Evolutionary conservation across 2,329 filamentous ascomycete species (phyloP).

Genomic region (Scytalidium lignicola): DNA sequence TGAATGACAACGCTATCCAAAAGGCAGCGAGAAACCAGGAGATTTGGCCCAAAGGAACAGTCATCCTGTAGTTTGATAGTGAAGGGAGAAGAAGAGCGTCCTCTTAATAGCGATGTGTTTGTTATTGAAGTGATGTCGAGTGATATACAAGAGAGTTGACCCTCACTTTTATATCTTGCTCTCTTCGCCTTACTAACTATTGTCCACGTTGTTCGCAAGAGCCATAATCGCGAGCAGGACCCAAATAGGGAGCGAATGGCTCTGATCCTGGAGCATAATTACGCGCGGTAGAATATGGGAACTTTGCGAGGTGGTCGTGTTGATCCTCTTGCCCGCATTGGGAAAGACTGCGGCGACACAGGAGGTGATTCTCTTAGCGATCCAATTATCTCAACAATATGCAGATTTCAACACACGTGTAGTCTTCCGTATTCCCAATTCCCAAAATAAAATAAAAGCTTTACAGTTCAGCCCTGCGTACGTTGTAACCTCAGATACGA

Average conservation of each 20-base stretch:
- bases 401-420: background rate
- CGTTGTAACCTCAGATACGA: too few relatives aligned
- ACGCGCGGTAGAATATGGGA: background rate
- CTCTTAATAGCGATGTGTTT: background rate
- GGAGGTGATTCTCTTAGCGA: background rate
- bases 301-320: background rate
- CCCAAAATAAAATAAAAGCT: background rate
- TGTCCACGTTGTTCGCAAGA: background rate
- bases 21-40: background rate
- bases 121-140: background rate
- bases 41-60: background rate
- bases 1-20: background rate
- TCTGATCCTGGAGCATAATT: background rate
- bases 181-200: background rate
- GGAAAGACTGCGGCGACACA: background rate
- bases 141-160: background rate
- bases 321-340: background rate
- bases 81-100: background rate
- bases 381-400: background rate
- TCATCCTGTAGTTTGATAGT: background rate
- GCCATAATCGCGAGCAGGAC: background rate
- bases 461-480: background rate
- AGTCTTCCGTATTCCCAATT: background rate
- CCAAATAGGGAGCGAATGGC: background rate
- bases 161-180: background rate